Conservation (phyloP, 163 green algal genomes). For the Prototheca wickerhamii region DNA sequence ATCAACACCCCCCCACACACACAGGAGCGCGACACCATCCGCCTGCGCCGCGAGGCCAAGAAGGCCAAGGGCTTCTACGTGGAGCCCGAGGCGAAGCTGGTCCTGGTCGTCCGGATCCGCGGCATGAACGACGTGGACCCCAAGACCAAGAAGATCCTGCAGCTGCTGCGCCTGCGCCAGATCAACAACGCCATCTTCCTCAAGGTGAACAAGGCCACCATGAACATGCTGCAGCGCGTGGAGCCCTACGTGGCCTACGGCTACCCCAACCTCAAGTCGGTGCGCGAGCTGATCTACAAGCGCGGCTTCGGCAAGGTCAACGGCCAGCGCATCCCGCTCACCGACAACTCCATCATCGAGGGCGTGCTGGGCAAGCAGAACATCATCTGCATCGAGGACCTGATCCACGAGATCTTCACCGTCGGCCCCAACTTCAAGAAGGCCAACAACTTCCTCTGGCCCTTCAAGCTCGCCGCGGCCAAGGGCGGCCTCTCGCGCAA, state of each 20-base stretch:
- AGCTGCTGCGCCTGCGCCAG: constrained; percentile 94
- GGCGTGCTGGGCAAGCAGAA: constrained; percentile 79
- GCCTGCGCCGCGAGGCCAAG: constrained; percentile 88
- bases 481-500: constrained; percentile 88
- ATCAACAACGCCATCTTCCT: constrained; percentile 98
- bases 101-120: constrained; percentile 94
- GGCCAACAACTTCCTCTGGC: constrained; percentile 98
- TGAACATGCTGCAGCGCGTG: constrained; percentile 92
- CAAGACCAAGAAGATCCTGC: constrained; percentile 93
- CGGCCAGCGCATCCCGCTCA: constrained; percentile 85
- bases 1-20: neutral
- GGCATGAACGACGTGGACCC: constrained; percentile 92
- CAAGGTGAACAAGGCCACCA: constrained; percentile 95
- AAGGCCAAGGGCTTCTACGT: constrained; percentile 88
- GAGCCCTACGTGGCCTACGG: constrained; percentile 97
- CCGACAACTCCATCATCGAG: constrained; percentile 57
- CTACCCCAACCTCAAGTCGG: constrained; percentile 97
- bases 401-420: constrained; percentile 97
- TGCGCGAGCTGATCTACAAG: constrained; percentile 99
- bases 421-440: constrained; percentile 94
- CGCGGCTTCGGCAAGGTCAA: constrained; percentile 95
- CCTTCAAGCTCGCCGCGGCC: constrained; percentile 84
- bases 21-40: constrained; percentile 88
- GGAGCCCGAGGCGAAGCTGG: constrained; percentile 86
- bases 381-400: constrained; percentile 99